Evolutionary conservation across 805 yeast genomes (phyloP).

Genomic region (Metschnikowia bowlesiae): DNA sequence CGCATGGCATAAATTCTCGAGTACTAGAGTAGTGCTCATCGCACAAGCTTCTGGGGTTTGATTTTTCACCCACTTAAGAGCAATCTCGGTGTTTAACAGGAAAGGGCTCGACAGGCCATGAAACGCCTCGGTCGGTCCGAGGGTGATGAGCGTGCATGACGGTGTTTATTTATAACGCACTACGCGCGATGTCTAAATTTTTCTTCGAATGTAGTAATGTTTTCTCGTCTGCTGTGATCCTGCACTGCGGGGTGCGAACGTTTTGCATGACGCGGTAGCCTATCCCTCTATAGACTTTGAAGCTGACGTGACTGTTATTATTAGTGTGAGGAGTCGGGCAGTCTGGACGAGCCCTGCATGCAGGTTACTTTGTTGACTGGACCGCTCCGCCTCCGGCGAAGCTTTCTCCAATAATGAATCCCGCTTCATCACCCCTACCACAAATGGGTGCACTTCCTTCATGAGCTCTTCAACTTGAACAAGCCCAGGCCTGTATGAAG

Average conservation of each 20-base stretch:
- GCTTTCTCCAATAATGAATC: conserved; percentile 38
- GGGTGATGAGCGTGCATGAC: neutral
- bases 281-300: conserved; percentile 7
- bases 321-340: conserved; percentile 27
- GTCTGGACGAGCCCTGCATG: conserved; percentile 45
- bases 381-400: conserved; percentile 8
- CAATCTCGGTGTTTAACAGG: neutral
- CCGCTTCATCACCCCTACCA: conserved; percentile 59
- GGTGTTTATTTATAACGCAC: neutral
- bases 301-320: conserved; percentile 10
- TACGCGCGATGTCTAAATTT: neutral
- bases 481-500: conserved; percentile 60
- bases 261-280: neutral
- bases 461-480: conserved; percentile 50
- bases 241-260: conserved; percentile 2
- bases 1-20: neutral
- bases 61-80: neutral
- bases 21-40: neutral
- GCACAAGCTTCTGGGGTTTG: neutral
- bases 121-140: neutral
- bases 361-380: conserved; percentile 23
- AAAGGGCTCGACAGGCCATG: neutral
- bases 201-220: neutral
- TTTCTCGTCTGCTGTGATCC: neutral
- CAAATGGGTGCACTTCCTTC: conserved; percentile 47